Conservation (phyloP, 2,329 filamentous ascomycete species). For the Graphilbum sp. region DNA sequence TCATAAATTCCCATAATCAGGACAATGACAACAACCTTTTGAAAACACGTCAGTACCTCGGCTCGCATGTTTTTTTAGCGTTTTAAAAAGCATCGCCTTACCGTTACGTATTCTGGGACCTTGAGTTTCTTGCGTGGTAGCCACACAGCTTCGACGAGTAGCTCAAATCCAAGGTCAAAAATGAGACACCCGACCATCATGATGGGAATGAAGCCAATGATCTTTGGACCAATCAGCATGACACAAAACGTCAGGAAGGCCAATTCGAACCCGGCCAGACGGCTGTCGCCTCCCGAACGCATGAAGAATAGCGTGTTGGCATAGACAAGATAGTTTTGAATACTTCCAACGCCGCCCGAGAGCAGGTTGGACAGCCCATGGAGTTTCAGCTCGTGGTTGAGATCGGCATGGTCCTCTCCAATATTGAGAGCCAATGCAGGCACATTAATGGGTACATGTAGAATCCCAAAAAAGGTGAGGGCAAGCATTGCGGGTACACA, state of each 20-base stretch:
- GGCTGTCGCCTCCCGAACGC: constrained; percentile 72
- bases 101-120: constrained; percentile 74
- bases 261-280: constrained; percentile 72
- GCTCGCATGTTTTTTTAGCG: background rate
- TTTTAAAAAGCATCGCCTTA: constrained; percentile 22
- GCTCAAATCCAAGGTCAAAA: constrained; percentile 84
- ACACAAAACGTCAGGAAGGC: constrained; percentile 66
- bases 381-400: constrained; percentile 80
- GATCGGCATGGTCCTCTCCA: constrained; percentile 79
- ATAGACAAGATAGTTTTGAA: constrained; percentile 94
- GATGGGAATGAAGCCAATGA: constrained; percentile 89
- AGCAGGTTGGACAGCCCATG: constrained; percentile 88
- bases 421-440: constrained; percentile 81
- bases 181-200: constrained; percentile 95
- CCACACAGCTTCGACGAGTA: constrained; percentile 77
- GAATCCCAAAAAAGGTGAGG: constrained; percentile 88
- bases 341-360: constrained; percentile 74
- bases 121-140: constrained; percentile 80
- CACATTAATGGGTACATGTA: constrained; percentile 97
- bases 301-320: constrained; percentile 97
- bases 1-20: constrained; percentile 94
- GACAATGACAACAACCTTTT: constrained; percentile 64
- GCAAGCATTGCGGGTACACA: constrained; percentile 92
- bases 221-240: constrained; percentile 67
- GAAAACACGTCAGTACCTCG: no score